A percentile compares a stretch with the other conserved stretches of the same genome.
These are phyloP conservation scores for Trametes sanguinea DNA, from an alignment of 768 basidiomycete genomes.

Conservation along the genomic window DNA sequence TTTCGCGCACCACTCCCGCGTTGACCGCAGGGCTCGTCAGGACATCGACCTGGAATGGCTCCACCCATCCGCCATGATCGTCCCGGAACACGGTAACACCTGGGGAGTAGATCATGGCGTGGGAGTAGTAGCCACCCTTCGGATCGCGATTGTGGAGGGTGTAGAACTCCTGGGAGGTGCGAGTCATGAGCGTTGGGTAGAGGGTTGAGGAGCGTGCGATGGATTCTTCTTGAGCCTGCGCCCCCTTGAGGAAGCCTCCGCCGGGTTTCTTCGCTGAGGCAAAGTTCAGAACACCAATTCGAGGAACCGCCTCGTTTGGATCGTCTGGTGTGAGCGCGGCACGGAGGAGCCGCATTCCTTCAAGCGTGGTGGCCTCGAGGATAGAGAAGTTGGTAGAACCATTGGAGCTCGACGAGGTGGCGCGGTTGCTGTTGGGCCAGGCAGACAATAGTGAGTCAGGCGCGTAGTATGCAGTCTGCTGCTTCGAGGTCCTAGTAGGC, in stretches of 20 bases:
- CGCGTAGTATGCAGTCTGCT: constrained; percentile 54
- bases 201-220: constrained; percentile 77
- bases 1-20: constrained; percentile 50
- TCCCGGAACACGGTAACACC: constrained; percentile 61
- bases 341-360: constrained; percentile 51
- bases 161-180: constrained; percentile 62
- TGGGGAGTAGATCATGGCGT: constrained; percentile 78
- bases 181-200: constrained; percentile 60
- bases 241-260: constrained; percentile 73
- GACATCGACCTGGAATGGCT: constrained; percentile 63
- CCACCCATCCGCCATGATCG: constrained; percentile 57
- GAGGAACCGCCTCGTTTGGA: constrained; percentile 25
- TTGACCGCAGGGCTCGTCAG: constrained; percentile 78
- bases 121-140: constrained; percentile 65
- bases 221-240: constrained; percentile 80
- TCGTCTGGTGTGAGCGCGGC: constrained; percentile 23
- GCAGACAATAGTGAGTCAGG: constrained; percentile 49
- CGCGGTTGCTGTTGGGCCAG: constrained; percentile 41
- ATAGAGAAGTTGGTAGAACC: constrained; percentile 43
- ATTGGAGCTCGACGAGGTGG: neutral
- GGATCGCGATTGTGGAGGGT: constrained; percentile 49
- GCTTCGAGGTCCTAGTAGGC: constrained; percentile 37
- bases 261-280: constrained; percentile 76
- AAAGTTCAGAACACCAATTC: constrained; percentile 71
- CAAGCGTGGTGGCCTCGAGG: constrained; percentile 64